Percentiles rank a stretch among this genome's conserved stretches.
These are phyloP conservation scores for Dioscorea alata DNA, from an alignment of 106 monocot species.

Conservation along the genomic window DNA sequence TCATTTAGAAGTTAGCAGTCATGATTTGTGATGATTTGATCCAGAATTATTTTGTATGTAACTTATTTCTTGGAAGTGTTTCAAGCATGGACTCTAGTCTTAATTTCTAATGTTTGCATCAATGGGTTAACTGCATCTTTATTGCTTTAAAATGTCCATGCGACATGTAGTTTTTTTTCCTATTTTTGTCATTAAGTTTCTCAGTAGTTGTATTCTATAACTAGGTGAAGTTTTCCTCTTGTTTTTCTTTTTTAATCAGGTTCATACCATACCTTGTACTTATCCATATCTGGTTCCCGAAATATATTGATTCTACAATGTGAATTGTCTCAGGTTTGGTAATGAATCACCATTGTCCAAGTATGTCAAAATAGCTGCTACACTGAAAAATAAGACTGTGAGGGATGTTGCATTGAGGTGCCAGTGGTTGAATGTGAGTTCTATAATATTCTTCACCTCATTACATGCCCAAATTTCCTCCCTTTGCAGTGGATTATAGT, in stretches of 20 bases:
- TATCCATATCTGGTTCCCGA: too few species aligned
- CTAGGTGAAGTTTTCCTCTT: background rate
- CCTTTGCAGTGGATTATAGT: too few species aligned
- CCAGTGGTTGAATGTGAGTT: slow-evolving; percentile 68
- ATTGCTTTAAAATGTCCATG: too few species aligned
- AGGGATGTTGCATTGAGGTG: slow-evolving; percentile 77
- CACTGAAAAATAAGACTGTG: slow-evolving; percentile 48
- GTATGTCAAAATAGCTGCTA: slow-evolving; percentile 72
- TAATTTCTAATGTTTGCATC: too few species aligned
- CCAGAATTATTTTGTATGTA: too few species aligned
- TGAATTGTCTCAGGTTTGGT: slow-evolving; percentile 24
- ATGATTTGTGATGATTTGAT: too few species aligned
- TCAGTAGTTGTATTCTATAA: background rate
- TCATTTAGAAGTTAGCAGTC: too few species aligned
- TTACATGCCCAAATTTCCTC: too few species aligned
- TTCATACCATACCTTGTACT: too few species aligned
- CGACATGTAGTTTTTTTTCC: background rate
- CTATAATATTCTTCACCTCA: background rate
- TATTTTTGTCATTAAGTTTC: background rate
- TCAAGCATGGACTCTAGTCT: too few species aligned
- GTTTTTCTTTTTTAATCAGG: background rate
- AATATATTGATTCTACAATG: background rate
- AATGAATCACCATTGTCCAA: slow-evolving; percentile 43
- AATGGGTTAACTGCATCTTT: too few species aligned
- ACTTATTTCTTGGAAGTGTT: too few species aligned